phyloP scores from a whole-genome alignment of 345 rosid species.

The Cardamine occulta region DNA sequence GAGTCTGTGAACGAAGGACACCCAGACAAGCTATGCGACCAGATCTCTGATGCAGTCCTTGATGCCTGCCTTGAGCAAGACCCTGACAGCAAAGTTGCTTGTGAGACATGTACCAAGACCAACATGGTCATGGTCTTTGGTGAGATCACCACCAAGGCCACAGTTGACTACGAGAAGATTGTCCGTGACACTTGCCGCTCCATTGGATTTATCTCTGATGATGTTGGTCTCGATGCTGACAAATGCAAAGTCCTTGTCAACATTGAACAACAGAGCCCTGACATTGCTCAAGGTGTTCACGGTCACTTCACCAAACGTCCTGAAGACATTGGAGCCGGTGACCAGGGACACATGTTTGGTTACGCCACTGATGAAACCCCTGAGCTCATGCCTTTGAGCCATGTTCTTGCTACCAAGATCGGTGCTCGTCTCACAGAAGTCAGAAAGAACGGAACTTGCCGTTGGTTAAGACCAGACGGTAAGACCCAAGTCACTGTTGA shows the following conservation, averaged over 20 bases:
- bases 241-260: constrained; percentile 48
- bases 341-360: constrained; percentile 48
- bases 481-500: constrained; percentile 51
- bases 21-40: constrained; percentile 50
- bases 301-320: constrained; percentile 50
- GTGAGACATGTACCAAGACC: constrained; percentile 48
- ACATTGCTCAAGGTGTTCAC: constrained; percentile 52
- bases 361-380: constrained; percentile 49
- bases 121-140: constrained; percentile 51
- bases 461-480: constrained; percentile 48
- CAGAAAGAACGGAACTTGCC: constrained; percentile 49
- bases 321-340: constrained; percentile 50
- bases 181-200: constrained; percentile 51
- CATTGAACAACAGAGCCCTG: constrained; percentile 76
- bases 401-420: constrained; percentile 48
- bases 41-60: constrained; percentile 49
- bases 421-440: constrained; percentile 49
- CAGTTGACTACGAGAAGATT: constrained; percentile 45
- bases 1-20: constrained; percentile 53
- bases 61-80: constrained; percentile 52
- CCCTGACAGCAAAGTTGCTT: constrained; percentile 51
- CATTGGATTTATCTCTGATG: constrained; percentile 47
- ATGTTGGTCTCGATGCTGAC: constrained; percentile 51
- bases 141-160: constrained; percentile 50
- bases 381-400: constrained; percentile 48